Base-by-base conservation (phyloP, 140 eudicot genomes). In the Flaveria floridana region DNA sequence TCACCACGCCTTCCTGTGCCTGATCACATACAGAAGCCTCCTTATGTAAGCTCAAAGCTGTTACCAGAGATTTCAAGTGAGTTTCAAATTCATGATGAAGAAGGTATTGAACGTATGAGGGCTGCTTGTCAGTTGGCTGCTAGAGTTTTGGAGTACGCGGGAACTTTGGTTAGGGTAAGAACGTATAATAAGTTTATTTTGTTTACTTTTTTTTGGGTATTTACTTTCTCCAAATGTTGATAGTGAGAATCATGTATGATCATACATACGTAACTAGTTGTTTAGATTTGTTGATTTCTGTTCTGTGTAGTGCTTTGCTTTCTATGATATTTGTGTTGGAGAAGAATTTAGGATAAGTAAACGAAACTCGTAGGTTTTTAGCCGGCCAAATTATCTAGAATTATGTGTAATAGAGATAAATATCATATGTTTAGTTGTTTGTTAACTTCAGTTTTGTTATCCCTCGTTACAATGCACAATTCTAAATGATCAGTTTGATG, bases 61-160 rank as follows among this genome's bases (percentile, higher is more conserved):
- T 77, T 94, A 68, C 99, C 99, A 59, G 97, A 94, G 68, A 86
- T 94, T 67, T 74, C 96, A 7, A 87, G 68, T 4, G 95, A 94
- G 55, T 80, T 42, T 80, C 97, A 94, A 79, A 81, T 88, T 66
- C 99, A 86, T 42, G 96, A 88, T 73, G 84, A 89, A 66, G 99
- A 94, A 82, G 99, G 97, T 58, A 85, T 94, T 72, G 89, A 84
- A 55, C 79, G 71, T 44, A 90, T 94, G 99, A 85, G 97, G 87
- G 95, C 88, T 78, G 99, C 99, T 2, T 87, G 99, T 79, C 86
- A 84, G 75, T 95, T 91, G 64, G 99, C 99, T 71, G 99, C 99
- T 71, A 79, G 87, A 62, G 99, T 91, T 76, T 75, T 94, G 70
- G 92, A 94, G 34, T 82, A 83, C 81, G 99, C 97, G 3, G 99